Base-by-base conservation (phyloP, 352 stramenopile species). In the Hyaloperonospora brassicae region DNA sequence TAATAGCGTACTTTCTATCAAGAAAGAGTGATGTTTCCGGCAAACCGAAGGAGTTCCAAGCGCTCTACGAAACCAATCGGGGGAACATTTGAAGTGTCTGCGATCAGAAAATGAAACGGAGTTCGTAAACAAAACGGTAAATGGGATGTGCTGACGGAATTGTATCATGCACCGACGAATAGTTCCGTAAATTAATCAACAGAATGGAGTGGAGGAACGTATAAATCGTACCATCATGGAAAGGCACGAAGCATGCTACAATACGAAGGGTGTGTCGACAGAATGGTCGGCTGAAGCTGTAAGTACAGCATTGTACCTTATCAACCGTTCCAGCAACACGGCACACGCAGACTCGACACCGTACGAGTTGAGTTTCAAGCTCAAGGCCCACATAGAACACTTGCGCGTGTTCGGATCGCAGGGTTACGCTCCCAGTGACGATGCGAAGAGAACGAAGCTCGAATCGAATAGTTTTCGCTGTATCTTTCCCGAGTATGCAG, bases 351-450 rank as follows among this genome's bases (percentile, higher is more conserved):
- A 17, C 22, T 1, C 5, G 22, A 68, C 57, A 13, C 55, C 63
- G 36, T 63, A 50, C 25, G 49, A 76, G 44, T 12, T 63, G 24
- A 59, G 12, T 5, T 62, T 64, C 34, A 56, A 55, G n/a, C 21
- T 38, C 7, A 47, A 56, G 5, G 45, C 55, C 11, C 8, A 2
- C 5, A 13, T 76, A 30, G 46, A 50, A 1, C 44, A 70, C n/a
- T 11, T 68, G 2, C 53, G 55, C 21, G 63, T 76, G 8, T 68
- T 70, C 41, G 61, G 57, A 13, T 70, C 50, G 11, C 47, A 47
- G 0, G 61, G 50, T 1, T 73, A 66, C 14, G 57, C 51, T 21
- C 59, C 65, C 23, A 52, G 70, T 10, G 52, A 64, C 38, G 31
- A 66, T 13, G 35, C 45, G 3, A 68, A 68, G 44, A 41, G 57